Conservation (phyloP, 2,329 filamentous ascomycete species). For the Exophiala mesophila region DNA sequence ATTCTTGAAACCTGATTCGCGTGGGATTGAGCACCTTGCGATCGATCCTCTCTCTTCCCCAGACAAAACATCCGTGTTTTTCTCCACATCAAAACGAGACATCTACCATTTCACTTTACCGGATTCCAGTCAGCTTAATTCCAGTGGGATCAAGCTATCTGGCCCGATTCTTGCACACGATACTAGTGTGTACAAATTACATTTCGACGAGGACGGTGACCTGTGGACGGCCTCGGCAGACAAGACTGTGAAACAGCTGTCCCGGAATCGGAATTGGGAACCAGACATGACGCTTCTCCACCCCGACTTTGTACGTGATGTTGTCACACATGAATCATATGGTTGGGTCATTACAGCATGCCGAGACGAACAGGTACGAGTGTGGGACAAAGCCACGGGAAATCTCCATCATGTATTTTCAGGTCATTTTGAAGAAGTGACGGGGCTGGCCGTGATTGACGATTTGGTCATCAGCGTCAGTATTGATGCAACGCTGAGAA, state of each 20-base stretch:
- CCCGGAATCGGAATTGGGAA: slow-evolving; percentile 63
- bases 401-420: slow-evolving; percentile 67
- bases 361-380: slow-evolving; percentile 81
- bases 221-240: slow-evolving; percentile 93
- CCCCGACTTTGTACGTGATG: slow-evolving; percentile 83
- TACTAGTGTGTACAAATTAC: slow-evolving; percentile 78
- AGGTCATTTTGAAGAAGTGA: slow-evolving; percentile 93
- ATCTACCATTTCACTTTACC: slow-evolving; percentile 61
- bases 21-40: slow-evolving; percentile 74
- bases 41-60: slow-evolving; percentile 63
- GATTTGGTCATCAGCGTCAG: slow-evolving; percentile 68
- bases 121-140: slow-evolving; percentile 26
- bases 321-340: slow-evolving; percentile 64
- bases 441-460: slow-evolving; percentile 61
- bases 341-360: slow-evolving; percentile 83
- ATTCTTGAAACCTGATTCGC: slow-evolving; percentile 69
- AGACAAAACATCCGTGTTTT: slow-evolving; percentile 53
- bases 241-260: slow-evolving; percentile 76
- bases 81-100: slow-evolving; percentile 72
- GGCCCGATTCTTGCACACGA: slow-evolving; percentile 70
- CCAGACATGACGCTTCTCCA: slow-evolving; percentile 69
- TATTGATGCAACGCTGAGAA: slow-evolving; percentile 83
- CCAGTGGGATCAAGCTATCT: slow-evolving; percentile 52
- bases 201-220: slow-evolving; percentile 68
- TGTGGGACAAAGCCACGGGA: slow-evolving; percentile 74